phyloP scores from a whole-genome alignment of 164 flowering plant genomes.

The Platanus orientalis region DNA sequence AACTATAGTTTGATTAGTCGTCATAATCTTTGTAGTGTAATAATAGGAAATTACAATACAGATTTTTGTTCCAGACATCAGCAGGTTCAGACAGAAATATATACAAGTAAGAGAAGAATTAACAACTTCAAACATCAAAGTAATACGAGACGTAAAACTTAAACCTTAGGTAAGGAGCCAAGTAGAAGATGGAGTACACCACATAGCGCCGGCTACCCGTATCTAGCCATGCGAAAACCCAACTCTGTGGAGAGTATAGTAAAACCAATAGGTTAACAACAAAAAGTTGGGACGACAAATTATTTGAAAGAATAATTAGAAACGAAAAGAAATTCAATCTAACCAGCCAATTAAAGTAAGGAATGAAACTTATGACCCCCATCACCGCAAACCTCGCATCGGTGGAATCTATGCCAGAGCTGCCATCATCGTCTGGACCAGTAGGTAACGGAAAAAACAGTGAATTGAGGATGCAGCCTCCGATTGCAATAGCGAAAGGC shows the following conservation, averaged over 20 bases:
- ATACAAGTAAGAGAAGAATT: background rate
- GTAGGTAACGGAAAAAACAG: constrained; percentile 43
- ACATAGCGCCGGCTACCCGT: constrained; percentile 65
- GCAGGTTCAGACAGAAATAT: too few species aligned
- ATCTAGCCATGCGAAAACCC: constrained; percentile 93
- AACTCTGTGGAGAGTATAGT: constrained; percentile 48
- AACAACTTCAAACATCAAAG: background rate
- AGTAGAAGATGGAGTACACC: constrained; percentile 72
- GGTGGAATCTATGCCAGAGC: constrained; percentile 32
- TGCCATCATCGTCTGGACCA: constrained; percentile 26
- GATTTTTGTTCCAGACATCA: too few species aligned
- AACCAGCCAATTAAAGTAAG: constrained; percentile 97
- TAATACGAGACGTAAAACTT: background rate
- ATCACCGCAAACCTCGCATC: constrained; percentile 76
- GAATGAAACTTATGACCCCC: constrained; percentile 86
- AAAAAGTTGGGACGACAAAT: background rate
- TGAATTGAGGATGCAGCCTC: constrained; percentile 66
- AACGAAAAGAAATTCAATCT: constrained; percentile 1
- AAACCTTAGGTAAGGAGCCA: constrained; percentile 85
- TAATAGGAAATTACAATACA: too few species aligned
- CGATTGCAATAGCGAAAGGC: constrained; percentile 66
- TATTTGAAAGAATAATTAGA: background rate
- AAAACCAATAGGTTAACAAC: background rate
- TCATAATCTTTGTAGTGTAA: too few species aligned
- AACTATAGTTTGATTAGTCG: too few species aligned